Percentiles rank a stretch among this genome's conserved stretches.
phyloP scores from a whole-genome alignment of 371 early-diverging fungal species.

The Mortierella sp. region DNA sequence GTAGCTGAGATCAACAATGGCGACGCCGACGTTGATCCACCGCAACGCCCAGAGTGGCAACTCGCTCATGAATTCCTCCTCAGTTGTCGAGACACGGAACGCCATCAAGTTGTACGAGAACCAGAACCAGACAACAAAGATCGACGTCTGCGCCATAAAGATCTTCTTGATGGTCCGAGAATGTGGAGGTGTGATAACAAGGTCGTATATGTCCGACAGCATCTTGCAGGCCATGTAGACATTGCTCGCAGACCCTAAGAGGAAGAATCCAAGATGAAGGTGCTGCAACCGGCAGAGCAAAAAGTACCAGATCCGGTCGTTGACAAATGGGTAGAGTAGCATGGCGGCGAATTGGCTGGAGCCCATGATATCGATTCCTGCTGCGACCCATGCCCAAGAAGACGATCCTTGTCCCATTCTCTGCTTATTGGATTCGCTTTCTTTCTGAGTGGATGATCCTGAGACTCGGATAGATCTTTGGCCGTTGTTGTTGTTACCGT shows the following conservation, averaged over 20 bases:
- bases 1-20: slow-evolving; percentile 67
- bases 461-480: not conserved
- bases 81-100: slow-evolving; percentile 64
- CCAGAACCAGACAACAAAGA: slow-evolving; percentile 71
- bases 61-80: slow-evolving; percentile 68
- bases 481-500: not conserved
- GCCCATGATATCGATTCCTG: slow-evolving; percentile 47
- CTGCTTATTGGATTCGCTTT: slow-evolving; percentile 12
- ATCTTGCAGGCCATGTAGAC: slow-evolving; percentile 70
- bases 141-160: slow-evolving; percentile 60
- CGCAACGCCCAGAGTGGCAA: slow-evolving; percentile 72
- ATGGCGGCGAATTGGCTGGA: slow-evolving; percentile 54
- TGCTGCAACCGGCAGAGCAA: slow-evolving; percentile 69
- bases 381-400: slow-evolving; percentile 58
- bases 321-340: slow-evolving; percentile 66
- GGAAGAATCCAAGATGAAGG: slow-evolving; percentile 72
- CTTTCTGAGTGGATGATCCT: not conserved
- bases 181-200: slow-evolving; percentile 58
- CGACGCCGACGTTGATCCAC: slow-evolving; percentile 73
- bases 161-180: slow-evolving; percentile 55
- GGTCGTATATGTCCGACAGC: slow-evolving; percentile 71
- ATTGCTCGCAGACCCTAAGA: slow-evolving; percentile 71
- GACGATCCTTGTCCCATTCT: slow-evolving; percentile 22
- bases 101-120: slow-evolving; percentile 74
- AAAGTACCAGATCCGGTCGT: slow-evolving; percentile 65